Evolutionary conservation across 345 rosid genomes (phyloP).

Genomic region (Tarenaya hassleriana): DNA sequence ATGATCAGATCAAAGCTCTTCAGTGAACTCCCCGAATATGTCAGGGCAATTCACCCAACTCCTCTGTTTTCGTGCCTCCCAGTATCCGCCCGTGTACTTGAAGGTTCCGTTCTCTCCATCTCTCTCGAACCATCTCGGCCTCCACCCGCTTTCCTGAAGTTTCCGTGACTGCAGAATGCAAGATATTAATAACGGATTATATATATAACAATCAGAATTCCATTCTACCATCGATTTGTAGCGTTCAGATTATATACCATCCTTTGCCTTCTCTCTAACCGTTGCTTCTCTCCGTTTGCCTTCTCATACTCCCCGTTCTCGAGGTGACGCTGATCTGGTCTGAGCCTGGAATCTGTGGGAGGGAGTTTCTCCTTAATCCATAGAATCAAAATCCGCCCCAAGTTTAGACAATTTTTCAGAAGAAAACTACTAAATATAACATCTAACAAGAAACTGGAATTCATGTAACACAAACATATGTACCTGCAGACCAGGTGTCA

Average conservation of each 20-base stretch:
- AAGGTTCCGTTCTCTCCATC: constrained; percentile 57
- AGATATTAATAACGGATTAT: background rate
- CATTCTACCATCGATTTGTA: background rate
- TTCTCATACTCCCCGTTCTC: constrained; percentile 98
- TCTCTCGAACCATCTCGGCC: constrained; percentile 72
- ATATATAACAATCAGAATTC: too few relatives aligned
- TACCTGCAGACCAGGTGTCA: constrained; percentile 93
- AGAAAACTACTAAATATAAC: background rate
- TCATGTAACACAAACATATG: background rate
- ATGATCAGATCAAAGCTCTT: constrained; percentile 35
- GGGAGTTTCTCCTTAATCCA: constrained; percentile 81
- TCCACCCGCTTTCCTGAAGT: constrained; percentile 90
- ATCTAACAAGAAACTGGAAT: too few relatives aligned
- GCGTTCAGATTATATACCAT: constrained; percentile 43
- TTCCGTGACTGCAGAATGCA: constrained; percentile 55
- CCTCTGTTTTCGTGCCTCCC: constrained; percentile 67
- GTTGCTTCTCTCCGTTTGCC: constrained; percentile 88
- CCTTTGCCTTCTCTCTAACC: constrained; percentile 90
- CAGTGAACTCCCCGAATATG: constrained; percentile 70
- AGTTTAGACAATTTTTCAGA: constrained; percentile 2
- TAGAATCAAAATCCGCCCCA: constrained; percentile 2
- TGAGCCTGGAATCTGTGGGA: constrained; percentile 89
- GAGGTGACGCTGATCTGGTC: constrained; percentile 94
- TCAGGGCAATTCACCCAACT: constrained; percentile 77
- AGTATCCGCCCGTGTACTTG: constrained; percentile 72